phyloP scores from a whole-genome alignment of 805 yeast species.

The Metschnikowia amazonensis region DNA sequence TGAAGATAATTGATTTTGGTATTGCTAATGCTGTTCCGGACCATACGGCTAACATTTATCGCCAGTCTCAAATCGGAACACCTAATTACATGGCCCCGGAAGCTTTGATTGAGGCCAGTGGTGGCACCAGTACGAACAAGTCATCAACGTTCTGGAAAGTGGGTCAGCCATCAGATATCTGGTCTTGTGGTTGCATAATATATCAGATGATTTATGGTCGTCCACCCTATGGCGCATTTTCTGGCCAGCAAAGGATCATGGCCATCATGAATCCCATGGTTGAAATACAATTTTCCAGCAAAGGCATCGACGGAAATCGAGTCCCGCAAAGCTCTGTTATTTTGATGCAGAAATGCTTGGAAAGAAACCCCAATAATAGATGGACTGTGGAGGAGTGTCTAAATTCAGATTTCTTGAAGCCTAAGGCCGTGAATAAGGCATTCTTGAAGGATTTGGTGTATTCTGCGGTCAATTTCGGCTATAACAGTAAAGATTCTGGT shows the following conservation, averaged over 20 bases:
- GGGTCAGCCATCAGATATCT: constrained; percentile 92
- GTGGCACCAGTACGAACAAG: constrained; percentile 27
- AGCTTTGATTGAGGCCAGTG: constrained; percentile 57
- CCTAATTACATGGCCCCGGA: constrained; percentile 99
- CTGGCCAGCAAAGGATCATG: constrained; percentile 70
- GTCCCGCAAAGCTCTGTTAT: constrained; percentile 71
- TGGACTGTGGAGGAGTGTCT: constrained; percentile 62
- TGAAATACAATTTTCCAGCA: constrained; percentile 60
- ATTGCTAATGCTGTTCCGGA: constrained; percentile 93
- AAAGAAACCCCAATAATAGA: constrained; percentile 65
- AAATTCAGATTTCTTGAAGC: constrained; percentile 62
- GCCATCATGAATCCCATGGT: constrained; percentile 87
- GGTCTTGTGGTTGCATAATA: constrained; percentile 97
- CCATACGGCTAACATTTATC: constrained; percentile 81
- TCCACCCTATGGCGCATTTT: constrained; percentile 82
- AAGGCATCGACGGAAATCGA: constrained; percentile 55
- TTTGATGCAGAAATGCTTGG: constrained; percentile 66
- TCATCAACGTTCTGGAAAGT: constrained; percentile 56
- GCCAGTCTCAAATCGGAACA: constrained; percentile 91
- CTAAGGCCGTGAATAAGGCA: constrained; percentile 64
- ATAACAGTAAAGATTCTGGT: constrained; percentile 35
- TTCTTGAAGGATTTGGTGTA: constrained; percentile 68
- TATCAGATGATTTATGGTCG: constrained; percentile 93
- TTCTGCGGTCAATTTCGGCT: constrained; percentile 74
- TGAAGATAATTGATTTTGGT: constrained; percentile 93